Evolutionary conservation across 2,329 filamentous ascomycete species (phyloP).

Genomic region (Diaporthe humulicola): DNA sequence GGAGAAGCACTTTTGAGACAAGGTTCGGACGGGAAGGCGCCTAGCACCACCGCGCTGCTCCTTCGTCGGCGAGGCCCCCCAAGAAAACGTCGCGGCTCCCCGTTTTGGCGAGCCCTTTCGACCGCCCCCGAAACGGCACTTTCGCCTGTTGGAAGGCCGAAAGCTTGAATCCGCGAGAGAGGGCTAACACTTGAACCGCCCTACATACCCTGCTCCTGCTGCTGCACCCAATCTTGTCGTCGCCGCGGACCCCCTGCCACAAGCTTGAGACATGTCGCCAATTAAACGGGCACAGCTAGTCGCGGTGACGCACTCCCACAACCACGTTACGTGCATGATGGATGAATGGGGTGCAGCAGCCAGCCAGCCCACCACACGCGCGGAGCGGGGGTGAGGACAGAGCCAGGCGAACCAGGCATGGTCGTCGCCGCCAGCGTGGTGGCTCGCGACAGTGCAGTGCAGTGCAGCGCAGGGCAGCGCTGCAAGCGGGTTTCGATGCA

Average conservation of each 20-base stretch:
- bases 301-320: background rate
- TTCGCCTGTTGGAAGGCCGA: background rate
- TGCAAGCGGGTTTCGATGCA: constrained; percentile 26
- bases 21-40: constrained; percentile 12
- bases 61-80: background rate
- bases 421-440: background rate
- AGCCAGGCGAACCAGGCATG: constrained; percentile 11
- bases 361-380: background rate
- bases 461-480: constrained; percentile 11
- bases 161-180: constrained; percentile 9
- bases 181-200: background rate
- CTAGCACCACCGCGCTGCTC: background rate
- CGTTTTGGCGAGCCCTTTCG: background rate
- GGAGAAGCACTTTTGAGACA: background rate
- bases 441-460: background rate
- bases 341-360: constrained; percentile 28
- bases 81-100: background rate
- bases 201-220: background rate
- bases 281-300: background rate
- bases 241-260: constrained; percentile 5
- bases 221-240: background rate
- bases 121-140: constrained; percentile 3
- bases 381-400: background rate
- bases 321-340: constrained; percentile 32
- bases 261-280: constrained; percentile 19